phyloP scores from a whole-genome alignment of 495 filamentous ascomycete species.

The Tuber brumale region DNA sequence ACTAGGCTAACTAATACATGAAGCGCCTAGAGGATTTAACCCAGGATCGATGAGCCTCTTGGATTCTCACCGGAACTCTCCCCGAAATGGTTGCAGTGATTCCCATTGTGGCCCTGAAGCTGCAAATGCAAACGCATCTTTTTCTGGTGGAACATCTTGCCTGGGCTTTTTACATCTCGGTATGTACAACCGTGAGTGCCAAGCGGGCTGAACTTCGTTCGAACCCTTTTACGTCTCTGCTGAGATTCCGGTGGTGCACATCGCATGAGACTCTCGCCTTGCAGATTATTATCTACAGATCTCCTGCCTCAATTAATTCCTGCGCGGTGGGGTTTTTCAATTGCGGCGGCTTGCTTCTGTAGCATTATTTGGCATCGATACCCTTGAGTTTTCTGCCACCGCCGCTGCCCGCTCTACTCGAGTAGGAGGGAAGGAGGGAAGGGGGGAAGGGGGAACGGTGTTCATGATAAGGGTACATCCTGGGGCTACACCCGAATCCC shows the following conservation, averaged over 20 bases:
- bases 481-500: conserved; percentile 10
- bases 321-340: conserved; percentile 27
- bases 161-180: background rate
- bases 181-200: conserved; percentile 3
- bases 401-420: background rate
- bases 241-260: conserved; percentile 34
- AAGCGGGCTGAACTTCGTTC: conserved; percentile 27
- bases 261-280: conserved; percentile 31
- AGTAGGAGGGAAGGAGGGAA: no score
- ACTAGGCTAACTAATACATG: background rate
- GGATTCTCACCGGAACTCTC: conserved; percentile 1
- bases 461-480: conserved; percentile 22
- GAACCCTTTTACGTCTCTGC: conserved; percentile 26
- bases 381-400: background rate
- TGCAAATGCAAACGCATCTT: conserved; percentile 2
- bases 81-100: conserved; percentile 3
- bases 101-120: background rate
- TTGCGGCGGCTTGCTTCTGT: conserved; percentile 32
- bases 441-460: conserved; percentile 8
- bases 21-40: background rate
- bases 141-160: conserved; percentile 6
- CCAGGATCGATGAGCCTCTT: background rate
- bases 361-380: conserved; percentile 21
- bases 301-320: conserved; percentile 25
- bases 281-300: conserved; percentile 33